These are phyloP conservation scores for Eutrema salsugineum DNA, from an alignment of 441 rosid genomes.

Conservation along the genomic window DNA sequence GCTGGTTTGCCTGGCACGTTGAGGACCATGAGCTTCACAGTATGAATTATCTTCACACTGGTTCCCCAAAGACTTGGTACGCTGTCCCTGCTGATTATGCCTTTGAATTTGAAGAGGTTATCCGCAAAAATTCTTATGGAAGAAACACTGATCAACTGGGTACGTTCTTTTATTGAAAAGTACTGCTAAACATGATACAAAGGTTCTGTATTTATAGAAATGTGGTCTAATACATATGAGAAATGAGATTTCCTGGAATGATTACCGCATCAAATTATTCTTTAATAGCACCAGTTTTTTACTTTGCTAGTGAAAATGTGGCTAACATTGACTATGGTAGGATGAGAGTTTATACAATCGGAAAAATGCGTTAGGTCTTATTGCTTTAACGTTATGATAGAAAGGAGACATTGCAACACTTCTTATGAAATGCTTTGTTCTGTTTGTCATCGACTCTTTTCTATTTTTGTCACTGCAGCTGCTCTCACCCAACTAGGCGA, in stretches of 20 bases:
- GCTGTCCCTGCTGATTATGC: conserved; percentile 95
- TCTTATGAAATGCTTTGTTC: not conserved
- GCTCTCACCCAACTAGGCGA: conserved; percentile 87
- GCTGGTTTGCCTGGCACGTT: conserved; percentile 99
- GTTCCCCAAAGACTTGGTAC: conserved; percentile 97
- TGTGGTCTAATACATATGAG: not conserved
- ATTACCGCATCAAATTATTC: not conserved
- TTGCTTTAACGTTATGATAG: not conserved
- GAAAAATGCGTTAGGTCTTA: not conserved
- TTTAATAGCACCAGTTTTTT: not conserved
- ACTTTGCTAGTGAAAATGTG: not conserved
- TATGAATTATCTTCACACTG: conserved; percentile 97
- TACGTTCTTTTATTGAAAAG: conserved; percentile 30
- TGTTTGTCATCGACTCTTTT: conserved; percentile 16
- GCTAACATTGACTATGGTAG: not conserved
- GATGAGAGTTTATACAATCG: not conserved
- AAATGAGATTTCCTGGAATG: not conserved
- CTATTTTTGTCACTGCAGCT: conserved; percentile 53
- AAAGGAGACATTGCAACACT: not conserved
- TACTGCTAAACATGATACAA: not conserved
- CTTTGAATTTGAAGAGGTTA: conserved; percentile 86
- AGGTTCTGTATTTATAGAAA: not conserved
- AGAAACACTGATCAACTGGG: conserved; percentile 83
- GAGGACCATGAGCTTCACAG: conserved; percentile 99
- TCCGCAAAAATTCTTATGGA: conserved; percentile 77